Conservation (phyloP, 768 basidiomycete species). For the Lentinula boryana region DNA sequence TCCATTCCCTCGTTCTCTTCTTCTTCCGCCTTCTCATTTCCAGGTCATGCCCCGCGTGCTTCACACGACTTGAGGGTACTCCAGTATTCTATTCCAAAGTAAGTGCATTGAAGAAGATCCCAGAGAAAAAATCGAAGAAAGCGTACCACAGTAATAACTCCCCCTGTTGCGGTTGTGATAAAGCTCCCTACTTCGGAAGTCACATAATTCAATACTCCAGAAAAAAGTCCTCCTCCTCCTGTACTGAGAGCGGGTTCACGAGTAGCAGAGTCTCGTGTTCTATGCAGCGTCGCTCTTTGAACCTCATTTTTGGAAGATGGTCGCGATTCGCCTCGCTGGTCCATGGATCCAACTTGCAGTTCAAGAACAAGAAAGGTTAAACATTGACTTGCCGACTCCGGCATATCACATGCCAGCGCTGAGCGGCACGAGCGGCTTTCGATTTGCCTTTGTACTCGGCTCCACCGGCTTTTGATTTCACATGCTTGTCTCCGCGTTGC, state of each 20-base stretch:
- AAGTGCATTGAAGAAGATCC: slow-evolving; percentile 1
- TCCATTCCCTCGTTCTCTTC: slow-evolving; percentile 7
- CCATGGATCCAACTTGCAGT: neutral
- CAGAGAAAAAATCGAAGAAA: neutral
- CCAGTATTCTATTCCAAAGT: slow-evolving; percentile 3
- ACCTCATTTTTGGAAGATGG: neutral
- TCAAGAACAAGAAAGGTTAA: neutral
- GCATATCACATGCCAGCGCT: neutral
- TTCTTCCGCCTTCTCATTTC: slow-evolving; percentile 5
- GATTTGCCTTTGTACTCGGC: neutral
- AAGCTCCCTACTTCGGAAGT: slow-evolving; percentile 70
- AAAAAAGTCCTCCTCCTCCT: slow-evolving; percentile 36
- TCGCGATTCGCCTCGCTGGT: neutral
- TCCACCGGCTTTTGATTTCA: neutral
- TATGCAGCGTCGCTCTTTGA: neutral
- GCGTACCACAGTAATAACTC: slow-evolving; percentile 17
- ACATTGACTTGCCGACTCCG: neutral
- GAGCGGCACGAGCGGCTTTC: neutral
- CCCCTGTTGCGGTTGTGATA: slow-evolving; percentile 58
- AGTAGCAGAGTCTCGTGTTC: neutral
- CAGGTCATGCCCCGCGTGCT: slow-evolving; percentile 1
- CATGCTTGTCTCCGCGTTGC: neutral
- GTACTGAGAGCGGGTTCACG: neutral
- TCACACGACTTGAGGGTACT: slow-evolving; percentile 12
- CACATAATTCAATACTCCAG: slow-evolving; percentile 64